Percentiles rank a stretch among this genome's conserved stretches.
These are phyloP conservation scores for Rhizophora apiculata DNA, from an alignment of 345 rosid genomes.

Conservation along the genomic window DNA sequence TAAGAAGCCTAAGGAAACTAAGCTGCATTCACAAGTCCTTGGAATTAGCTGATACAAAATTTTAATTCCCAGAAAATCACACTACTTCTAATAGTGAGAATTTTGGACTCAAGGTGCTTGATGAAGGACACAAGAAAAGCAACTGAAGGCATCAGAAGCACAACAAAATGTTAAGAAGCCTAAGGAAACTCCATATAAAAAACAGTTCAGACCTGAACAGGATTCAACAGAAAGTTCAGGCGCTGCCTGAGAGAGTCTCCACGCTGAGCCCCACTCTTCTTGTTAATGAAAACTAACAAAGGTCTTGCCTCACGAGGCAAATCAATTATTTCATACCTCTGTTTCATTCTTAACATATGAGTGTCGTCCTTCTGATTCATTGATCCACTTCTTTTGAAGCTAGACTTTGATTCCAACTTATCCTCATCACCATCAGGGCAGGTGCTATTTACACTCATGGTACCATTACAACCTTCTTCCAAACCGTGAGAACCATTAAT, in stretches of 20 bases:
- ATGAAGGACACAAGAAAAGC: background rate
- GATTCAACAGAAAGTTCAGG: slow-evolving; percentile 76
- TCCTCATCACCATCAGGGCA: slow-evolving; percentile 40
- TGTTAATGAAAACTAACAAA: slow-evolving; percentile 77
- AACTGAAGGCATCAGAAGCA: background rate
- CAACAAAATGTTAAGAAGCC: background rate
- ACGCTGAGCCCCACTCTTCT: slow-evolving; percentile 86
- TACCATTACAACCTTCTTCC: slow-evolving; percentile 50
- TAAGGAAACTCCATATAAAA: background rate
- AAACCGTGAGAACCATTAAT: slow-evolving; percentile 41
- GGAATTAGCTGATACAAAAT: too few relatives aligned
- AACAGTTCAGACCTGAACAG: slow-evolving; percentile 61
- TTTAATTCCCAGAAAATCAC: background rate
- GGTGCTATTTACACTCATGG: slow-evolving; percentile 30
- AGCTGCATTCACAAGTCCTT: too few relatives aligned
- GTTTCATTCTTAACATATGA: slow-evolving; percentile 59
- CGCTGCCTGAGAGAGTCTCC: slow-evolving; percentile 73
- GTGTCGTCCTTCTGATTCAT: slow-evolving; percentile 67
- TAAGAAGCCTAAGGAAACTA: too few relatives aligned
- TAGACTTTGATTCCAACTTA: slow-evolving; percentile 45
- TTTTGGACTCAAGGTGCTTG: background rate
- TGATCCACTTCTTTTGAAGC: slow-evolving; percentile 62
- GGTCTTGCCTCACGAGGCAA: slow-evolving; percentile 82
- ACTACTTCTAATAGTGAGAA: background rate
- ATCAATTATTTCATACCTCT: slow-evolving; percentile 67